Evolutionary conservation across 768 basidiomycete species (phyloP), one percentile per base, ranked within the genome.

Genomic region (Podaxis rugospora): DNA sequence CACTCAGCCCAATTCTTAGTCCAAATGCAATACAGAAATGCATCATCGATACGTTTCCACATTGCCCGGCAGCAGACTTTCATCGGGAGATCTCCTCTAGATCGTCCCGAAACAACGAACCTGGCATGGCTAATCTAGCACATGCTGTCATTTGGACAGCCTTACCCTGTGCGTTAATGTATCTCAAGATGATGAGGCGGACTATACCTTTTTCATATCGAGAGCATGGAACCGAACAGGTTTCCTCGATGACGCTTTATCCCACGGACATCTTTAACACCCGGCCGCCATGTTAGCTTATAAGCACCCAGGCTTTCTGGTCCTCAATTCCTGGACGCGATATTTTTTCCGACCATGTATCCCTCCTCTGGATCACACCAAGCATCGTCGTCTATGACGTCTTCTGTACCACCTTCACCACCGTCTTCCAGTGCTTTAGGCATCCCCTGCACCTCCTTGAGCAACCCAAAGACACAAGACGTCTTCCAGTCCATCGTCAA

Each of bases 401-500:
- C 47, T 28, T 47, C 59, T 21, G 21, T 11, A 1, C 23, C 47
- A 16, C 23, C 51, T 11, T 51, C 58, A 2, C 25, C 58, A 2
- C 51, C 52, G 9, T 27, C 52, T 6, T 55, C 46, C 23, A n/a
- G 54, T 42, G 32, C 25, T 35, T 57, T 56, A 4, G 52, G 32
- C 40, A 39, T 54, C 42, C 6, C 28, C 25, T 53, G 18, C 28
- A 18, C 56, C 42, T 54, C 53, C 21, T 64, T 75, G 14, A 68
- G 69, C 10, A 75, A 72, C 63, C 66, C 75, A 55, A 72, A 73
- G 39, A 80, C 82, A 1, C 77, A 79, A 52, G 85, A 87, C 61
- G 86, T 87, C 63, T 82, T 89, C 70, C 78, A 84, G 68, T 82
- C 83, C 51, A 85, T 90, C 63, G 81, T 88, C 64, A 83, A 80